phyloP scores from a whole-genome alignment of 768 basidiomycete species.

The Phylloporus sp. region DNA sequence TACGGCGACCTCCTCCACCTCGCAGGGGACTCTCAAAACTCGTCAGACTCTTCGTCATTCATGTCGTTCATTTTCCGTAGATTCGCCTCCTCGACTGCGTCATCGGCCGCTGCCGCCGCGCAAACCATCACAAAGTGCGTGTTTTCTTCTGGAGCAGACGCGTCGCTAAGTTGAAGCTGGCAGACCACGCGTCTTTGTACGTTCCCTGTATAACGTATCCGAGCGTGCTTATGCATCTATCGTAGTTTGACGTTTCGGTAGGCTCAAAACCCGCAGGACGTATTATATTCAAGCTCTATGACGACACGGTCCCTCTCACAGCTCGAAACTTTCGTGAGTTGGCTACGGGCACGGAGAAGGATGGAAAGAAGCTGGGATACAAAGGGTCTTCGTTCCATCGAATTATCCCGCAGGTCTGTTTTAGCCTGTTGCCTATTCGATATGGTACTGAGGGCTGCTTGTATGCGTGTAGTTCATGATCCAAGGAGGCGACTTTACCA shows the following conservation, averaged over 20 bases:
- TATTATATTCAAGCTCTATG: constrained; percentile 79
- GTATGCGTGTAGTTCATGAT: constrained; percentile 60
- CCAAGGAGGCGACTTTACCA: constrained; percentile 84
- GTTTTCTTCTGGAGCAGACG: background rate
- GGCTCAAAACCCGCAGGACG: constrained; percentile 56
- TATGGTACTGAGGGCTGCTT: background rate
- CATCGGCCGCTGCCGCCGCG: constrained; percentile 16
- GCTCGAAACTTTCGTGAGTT: constrained; percentile 78
- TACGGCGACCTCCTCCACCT: constrained; percentile 21
- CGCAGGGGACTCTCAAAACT: constrained; percentile 6
- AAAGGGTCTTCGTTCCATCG: constrained; percentile 65
- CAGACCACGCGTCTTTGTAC: constrained; percentile 29
- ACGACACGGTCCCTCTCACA: constrained; percentile 79
- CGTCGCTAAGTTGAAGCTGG: background rate
- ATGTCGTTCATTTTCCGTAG: constrained; percentile 51
- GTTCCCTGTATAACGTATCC: constrained; percentile 14
- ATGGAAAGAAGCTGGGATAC: constrained; percentile 66
- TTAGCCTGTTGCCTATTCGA: background rate
- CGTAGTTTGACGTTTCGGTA: constrained; percentile 63
- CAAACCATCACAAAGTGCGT: constrained; percentile 16
- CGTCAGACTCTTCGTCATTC: constrained; percentile 16
- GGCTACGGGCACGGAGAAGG: constrained; percentile 42
- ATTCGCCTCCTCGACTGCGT: constrained; percentile 46
- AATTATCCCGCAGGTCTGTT: constrained; percentile 57
- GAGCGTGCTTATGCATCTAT: background rate